Evolutionary conservation across 768 basidiomycete species (phyloP).

Genomic region (Kockovaella imperatae): DNA sequence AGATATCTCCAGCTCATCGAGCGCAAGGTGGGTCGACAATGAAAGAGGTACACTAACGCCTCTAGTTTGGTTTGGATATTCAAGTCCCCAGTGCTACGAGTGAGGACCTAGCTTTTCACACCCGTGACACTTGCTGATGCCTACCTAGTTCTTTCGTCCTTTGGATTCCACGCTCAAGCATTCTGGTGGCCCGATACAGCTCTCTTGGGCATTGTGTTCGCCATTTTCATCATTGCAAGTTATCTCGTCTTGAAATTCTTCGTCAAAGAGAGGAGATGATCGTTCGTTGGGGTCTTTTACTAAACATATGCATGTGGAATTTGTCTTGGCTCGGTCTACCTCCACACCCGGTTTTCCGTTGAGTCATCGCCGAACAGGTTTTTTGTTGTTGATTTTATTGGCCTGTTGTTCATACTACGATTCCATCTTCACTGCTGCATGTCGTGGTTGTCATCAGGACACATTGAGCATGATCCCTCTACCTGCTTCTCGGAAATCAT

Average conservation of each 20-base stretch:
- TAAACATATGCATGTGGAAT: no score
- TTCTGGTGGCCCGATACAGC: slow-evolving; percentile 99
- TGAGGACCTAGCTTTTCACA: slow-evolving; percentile 8
- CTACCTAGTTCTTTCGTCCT: slow-evolving; percentile 63
- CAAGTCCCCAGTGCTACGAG: slow-evolving; percentile 91
- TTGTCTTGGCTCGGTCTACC: no score
- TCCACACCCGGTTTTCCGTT: no score
- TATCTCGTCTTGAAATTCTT: slow-evolving; percentile 76
- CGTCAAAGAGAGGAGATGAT: slow-evolving; percentile 69
- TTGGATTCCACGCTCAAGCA: slow-evolving; percentile 86
- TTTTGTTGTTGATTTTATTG: no score
- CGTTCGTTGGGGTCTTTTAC: no score
- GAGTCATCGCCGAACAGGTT: no score
- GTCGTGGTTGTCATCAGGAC: no score
- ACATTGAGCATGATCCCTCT: no score
- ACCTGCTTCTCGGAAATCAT: background rate
- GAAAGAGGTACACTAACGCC: slow-evolving; percentile 1
- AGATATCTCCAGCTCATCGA: slow-evolving; percentile 89
- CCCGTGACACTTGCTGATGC: background rate
- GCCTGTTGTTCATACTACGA: no score
- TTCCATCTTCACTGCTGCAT: no score
- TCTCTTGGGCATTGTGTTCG: slow-evolving; percentile 77
- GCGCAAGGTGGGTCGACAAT: slow-evolving; percentile 57
- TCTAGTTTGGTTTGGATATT: slow-evolving; percentile 87
- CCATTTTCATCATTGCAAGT: slow-evolving; percentile 64